Evolutionary conservation across 441 rosid species (phyloP).

Genomic region (Gossypium lobatum): DNA sequence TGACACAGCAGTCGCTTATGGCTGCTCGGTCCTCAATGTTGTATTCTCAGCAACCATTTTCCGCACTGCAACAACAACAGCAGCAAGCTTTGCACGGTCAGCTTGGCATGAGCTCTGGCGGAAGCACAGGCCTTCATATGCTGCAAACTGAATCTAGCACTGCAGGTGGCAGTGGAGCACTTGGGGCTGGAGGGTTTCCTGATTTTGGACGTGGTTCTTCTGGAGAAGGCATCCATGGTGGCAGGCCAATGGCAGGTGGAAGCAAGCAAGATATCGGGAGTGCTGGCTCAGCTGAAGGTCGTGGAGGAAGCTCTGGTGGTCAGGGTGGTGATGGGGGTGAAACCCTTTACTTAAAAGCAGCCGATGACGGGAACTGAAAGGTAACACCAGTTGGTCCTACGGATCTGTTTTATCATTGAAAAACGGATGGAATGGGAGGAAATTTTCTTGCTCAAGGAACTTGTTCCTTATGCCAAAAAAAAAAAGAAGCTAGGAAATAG

Average conservation of each 20-base stretch:
- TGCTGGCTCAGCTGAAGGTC: constrained; percentile 56
- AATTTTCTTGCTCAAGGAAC: constrained; percentile 5
- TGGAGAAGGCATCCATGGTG: constrained; percentile 36
- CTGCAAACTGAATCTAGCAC: constrained; percentile 58
- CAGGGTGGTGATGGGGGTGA: constrained; percentile 74
- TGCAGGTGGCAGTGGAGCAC: constrained; percentile 48
- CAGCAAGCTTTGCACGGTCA: constrained; percentile 80
- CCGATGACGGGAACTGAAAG: constrained; percentile 67
- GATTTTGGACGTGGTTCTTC: constrained; percentile 61
- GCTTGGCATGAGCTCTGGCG: constrained; percentile 86
- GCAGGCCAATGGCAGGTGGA: constrained; percentile 43
- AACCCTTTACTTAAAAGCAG: constrained; percentile 73
- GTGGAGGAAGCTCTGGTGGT: constrained; percentile 74
- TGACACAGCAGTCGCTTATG: constrained; percentile 87
- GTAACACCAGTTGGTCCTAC: background rate
- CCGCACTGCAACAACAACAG: constrained; percentile 66
- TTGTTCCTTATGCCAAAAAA: constrained; percentile 16
- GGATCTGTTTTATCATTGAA: constrained; percentile 4
- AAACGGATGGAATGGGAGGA: background rate
- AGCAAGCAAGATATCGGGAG: constrained; percentile 82
- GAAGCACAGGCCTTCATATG: constrained; percentile 71
- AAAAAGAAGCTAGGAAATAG: constrained; percentile 6
- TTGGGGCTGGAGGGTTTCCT: constrained; percentile 60
- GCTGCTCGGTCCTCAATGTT: constrained; percentile 89
- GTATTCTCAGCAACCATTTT: constrained; percentile 72